Evolutionary conservation across 2,329 filamentous ascomycete genomes (phyloP).

Genomic region (Microcyclospora tardicrescens): DNA sequence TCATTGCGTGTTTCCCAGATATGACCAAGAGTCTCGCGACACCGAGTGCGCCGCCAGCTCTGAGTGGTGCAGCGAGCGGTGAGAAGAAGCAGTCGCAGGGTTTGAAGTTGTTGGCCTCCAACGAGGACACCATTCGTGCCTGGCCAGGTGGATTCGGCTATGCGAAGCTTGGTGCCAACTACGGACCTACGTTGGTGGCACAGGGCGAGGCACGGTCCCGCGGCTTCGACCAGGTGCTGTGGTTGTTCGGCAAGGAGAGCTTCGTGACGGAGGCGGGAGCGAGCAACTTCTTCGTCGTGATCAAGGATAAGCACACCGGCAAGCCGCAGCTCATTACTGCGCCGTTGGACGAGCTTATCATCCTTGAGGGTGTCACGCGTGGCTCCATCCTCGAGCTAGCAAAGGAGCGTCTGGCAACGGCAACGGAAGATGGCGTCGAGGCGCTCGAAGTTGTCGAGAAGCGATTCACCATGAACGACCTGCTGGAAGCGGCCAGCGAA

Average conservation of each 20-base stretch:
- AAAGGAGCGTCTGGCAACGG: conserved; percentile 41
- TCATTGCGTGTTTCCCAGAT: conserved; percentile 39
- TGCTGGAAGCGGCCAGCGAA: conserved; percentile 58
- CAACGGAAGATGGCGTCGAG: conserved; percentile 21
- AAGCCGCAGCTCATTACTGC: conserved; percentile 66
- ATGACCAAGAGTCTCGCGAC: conserved; percentile 25
- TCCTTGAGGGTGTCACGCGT: conserved; percentile 80
- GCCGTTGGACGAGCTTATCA: conserved; percentile 63
- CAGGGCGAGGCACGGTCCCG: conserved; percentile 58
- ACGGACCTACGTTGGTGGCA: conserved; percentile 69
- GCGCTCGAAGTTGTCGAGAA: conserved; percentile 62
- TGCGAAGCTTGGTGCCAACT: conserved; percentile 88
- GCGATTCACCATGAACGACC: conserved; percentile 67
- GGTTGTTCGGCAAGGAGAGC: conserved; percentile 68
- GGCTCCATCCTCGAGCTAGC: conserved; percentile 65
- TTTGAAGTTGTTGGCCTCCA: conserved; percentile 62
- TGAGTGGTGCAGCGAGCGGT: conserved; percentile 19
- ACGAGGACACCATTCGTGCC: conserved; percentile 72
- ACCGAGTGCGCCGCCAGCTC: conserved; percentile 13
- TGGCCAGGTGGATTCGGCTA: conserved; percentile 91
- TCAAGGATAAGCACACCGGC: conserved; percentile 45
- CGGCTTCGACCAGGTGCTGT: conserved; percentile 85
- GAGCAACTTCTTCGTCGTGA: conserved; percentile 82
- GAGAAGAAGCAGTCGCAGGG: conserved; percentile 17
- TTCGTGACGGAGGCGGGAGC: conserved; percentile 84